Evolutionary conservation across 139 green algal species (phyloP), one percentile per base, ranked within the genome.

Genomic region (Zygnema cylindricum): DNA sequence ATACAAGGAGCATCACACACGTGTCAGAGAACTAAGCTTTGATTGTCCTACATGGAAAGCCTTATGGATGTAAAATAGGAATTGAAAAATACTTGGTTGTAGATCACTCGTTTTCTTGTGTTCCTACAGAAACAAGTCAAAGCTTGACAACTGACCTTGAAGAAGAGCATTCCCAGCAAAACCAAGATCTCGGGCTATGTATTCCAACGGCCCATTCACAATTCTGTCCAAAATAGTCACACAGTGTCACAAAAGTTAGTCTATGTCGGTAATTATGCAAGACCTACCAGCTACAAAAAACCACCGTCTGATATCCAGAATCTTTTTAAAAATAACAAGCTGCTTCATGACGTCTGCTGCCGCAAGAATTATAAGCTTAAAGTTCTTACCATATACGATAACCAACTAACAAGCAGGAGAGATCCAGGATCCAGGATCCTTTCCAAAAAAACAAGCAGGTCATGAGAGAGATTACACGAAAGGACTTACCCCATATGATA

Each of bases 171-270:
- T 89, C 0, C 33, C 84, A 1, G 84, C 84, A 84, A 89, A 89
- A 0, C 77, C 32, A 23, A 89, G 69, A 35, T 89, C 84, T 32
- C 35, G 41, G 7, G 84, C 84, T 32, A 89, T 86, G 32, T 86
- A 89, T 35, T 78, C 84, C 23, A 89, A 21, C 2, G 84, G 84
- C n/a, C 84, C 84, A 54, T 89, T 89, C 30, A 89, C 84, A 1
- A 89, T 76, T 38, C 84, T 89, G 84, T 7, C 71, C 7, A 11
- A 79, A 79, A 79, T 79, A 79, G 7, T n/a, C n/a, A n/a, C n/a
- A n/a, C n/a, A n/a, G n/a, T n/a, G n/a, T n/a, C n/a, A n/a, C n/a
- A n/a, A n/a, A n/a, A n/a, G n/a, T n/a, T n/a, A n/a, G n/a, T n/a
- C n/a, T n/a, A n/a, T n/a, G n/a, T n/a, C n/a, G n/a, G n/a, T n/a